A percentile compares a stretch with the other conserved stretches of the same genome.
phyloP scores from a whole-genome alignment of 2,329 filamentous ascomycete species.

The Sporothrix globosa region DNA sequence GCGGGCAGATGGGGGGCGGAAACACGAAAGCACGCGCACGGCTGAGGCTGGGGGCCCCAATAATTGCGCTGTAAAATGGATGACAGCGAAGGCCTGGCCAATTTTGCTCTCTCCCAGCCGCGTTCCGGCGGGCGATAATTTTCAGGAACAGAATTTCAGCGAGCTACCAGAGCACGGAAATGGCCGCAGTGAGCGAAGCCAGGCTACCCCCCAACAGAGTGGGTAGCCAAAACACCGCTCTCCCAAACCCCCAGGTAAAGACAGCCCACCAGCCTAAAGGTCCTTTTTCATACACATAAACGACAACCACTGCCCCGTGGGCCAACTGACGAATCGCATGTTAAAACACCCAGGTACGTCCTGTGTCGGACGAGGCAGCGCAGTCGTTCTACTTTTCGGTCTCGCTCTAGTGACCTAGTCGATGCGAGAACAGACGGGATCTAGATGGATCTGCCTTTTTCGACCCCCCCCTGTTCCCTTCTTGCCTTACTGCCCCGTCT shows the following conservation, averaged over 20 bases:
- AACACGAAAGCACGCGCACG: neutral
- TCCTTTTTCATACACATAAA: too few species aligned
- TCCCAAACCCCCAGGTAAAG: neutral
- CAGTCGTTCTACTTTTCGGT: neutral
- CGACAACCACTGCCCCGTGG: neutral
- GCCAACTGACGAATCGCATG: slow-evolving; percentile 14
- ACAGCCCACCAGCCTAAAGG: neutral
- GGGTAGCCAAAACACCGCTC: neutral
- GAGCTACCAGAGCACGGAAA: slow-evolving; percentile 7
- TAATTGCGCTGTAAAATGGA: neutral
- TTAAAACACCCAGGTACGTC: neutral
- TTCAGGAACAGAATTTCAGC: slow-evolving; percentile 26
- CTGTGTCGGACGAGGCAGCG: slow-evolving; percentile 14
- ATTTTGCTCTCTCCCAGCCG: neutral
- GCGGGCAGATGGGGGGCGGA: neutral
- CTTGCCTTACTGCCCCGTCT: neutral
- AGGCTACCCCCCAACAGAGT: neutral
- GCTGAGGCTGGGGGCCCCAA: neutral
- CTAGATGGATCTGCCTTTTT: slow-evolving; percentile 27
- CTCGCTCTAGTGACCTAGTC: neutral
- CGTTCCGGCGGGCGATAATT: slow-evolving; percentile 32
- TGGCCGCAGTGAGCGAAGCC: neutral
- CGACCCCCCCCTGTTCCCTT: neutral
- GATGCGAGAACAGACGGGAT: slow-evolving; percentile 26
- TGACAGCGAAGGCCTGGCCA: neutral